These are phyloP conservation scores for Gastrodia elata DNA, from an alignment of 106 monocot genomes.

Conservation along the genomic window DNA sequence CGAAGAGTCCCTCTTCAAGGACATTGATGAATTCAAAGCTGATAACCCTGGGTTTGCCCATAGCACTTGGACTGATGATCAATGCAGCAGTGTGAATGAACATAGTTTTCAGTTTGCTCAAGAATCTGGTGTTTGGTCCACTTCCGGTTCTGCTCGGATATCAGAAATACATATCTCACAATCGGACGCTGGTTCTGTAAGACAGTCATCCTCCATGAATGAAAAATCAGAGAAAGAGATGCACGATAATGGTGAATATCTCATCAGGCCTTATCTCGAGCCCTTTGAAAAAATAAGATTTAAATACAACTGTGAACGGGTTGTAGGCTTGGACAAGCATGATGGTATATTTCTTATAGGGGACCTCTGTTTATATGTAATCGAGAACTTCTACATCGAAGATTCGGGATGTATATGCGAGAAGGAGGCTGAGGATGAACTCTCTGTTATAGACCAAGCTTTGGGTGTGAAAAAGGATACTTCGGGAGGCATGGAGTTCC, in stretches of 20 bases:
- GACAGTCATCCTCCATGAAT: slow-evolving; percentile 50
- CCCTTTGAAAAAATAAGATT: slow-evolving; percentile 82
- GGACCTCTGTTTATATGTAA: slow-evolving; percentile 77
- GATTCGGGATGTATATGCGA: slow-evolving; percentile 91
- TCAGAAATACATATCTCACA: slow-evolving; percentile 49
- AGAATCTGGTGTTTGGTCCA: slow-evolving; percentile 66
- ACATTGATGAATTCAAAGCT: slow-evolving; percentile 46
- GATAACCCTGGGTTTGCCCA: slow-evolving; percentile 37
- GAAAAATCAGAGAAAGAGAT: slow-evolving; percentile 73
- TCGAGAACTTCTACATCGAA: slow-evolving; percentile 97
- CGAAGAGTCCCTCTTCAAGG: slow-evolving; percentile 36
- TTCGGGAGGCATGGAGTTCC: slow-evolving; percentile 52
- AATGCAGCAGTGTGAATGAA: slow-evolving; percentile 69
- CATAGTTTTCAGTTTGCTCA: slow-evolving; percentile 74
- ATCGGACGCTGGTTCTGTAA: slow-evolving; percentile 77
- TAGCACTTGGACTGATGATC: slow-evolving; percentile 76
- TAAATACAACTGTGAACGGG: slow-evolving; percentile 96
- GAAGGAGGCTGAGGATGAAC: slow-evolving; percentile 75
- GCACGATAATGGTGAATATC: slow-evolving; percentile 94
- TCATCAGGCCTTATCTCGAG: slow-evolving; percentile 91
- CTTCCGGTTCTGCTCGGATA: slow-evolving; percentile 54
- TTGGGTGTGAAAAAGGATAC: slow-evolving; percentile 91
- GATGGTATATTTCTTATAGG: slow-evolving; percentile 99
- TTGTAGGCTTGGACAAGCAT: slow-evolving; percentile 95
- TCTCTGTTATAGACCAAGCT: slow-evolving; percentile 95